Conservation (phyloP, 176 grass and related monocot genomes). For the Coix lacrymajobi region DNA sequence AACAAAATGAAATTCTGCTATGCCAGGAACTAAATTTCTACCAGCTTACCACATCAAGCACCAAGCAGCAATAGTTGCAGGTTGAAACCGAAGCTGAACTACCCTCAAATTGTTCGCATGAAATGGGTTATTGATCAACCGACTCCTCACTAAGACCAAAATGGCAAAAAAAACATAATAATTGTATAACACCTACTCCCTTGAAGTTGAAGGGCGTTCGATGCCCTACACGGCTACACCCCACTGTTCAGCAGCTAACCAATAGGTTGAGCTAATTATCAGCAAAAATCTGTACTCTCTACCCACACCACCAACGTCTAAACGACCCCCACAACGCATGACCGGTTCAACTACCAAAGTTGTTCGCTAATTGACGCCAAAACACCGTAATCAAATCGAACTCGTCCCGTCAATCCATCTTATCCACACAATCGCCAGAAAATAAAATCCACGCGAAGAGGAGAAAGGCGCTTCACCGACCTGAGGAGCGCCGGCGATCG, state of each 20-base stretch:
- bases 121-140: background rate
- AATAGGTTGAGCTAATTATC: conserved; percentile 23
- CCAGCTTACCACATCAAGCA: background rate
- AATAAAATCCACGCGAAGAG: background rate
- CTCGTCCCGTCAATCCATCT: background rate
- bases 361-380: background rate
- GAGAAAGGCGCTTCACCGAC: conserved; percentile 17
- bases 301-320: background rate
- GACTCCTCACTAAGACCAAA: background rate
- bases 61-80: background rate
- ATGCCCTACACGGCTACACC: background rate
- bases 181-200: background rate
- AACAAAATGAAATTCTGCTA: background rate
- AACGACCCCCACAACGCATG: background rate
- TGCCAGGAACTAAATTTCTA: background rate
- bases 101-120: background rate
- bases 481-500: conserved; percentile 37
- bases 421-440: background rate
- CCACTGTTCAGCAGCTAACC: background rate
- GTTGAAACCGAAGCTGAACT: background rate
- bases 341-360: background rate
- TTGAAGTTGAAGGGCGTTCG: too few relatives aligned
- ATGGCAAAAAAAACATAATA: background rate
- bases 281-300: background rate
- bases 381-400: background rate